These are phyloP conservation scores for Metschnikowia drakensbergensis DNA, from an alignment of 805 yeast genomes.

Conservation along the genomic window DNA sequence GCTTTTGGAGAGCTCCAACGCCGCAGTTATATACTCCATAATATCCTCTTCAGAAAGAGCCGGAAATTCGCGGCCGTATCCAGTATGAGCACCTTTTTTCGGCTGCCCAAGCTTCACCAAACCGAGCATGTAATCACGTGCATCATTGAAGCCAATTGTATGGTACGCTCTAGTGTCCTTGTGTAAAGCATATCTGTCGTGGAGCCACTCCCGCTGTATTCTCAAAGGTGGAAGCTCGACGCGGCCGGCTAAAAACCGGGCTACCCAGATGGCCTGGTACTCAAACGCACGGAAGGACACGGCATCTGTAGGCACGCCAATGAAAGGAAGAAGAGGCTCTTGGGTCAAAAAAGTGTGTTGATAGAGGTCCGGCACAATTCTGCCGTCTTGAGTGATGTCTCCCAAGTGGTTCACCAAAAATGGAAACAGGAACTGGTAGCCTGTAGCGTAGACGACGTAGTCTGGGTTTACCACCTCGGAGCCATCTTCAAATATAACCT, in stretches of 20 bases:
- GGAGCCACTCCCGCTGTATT: constrained; percentile 46
- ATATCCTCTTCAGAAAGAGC: constrained; percentile 10
- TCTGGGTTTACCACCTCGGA: constrained; percentile 46
- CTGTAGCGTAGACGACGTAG: constrained; percentile 65
- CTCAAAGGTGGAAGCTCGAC: constrained; percentile 45
- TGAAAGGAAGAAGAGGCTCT: constrained; percentile 63
- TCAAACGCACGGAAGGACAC: constrained; percentile 60
- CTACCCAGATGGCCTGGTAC: constrained; percentile 61
- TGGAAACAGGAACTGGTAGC: constrained; percentile 66
- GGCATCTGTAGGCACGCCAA: constrained; percentile 59
- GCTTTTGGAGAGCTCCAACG: constrained; percentile 1
- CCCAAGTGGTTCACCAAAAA: constrained; percentile 47
- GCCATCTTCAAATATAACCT: constrained; percentile 49
- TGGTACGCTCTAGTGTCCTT: constrained; percentile 46
- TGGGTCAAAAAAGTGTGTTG: constrained; percentile 53
- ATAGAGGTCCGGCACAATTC: constrained; percentile 46
- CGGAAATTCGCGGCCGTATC: constrained; percentile 15
- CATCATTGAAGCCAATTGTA: constrained; percentile 32
- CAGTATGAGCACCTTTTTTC: neutral
- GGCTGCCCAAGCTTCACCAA: constrained; percentile 21
- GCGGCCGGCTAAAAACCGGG: constrained; percentile 58
- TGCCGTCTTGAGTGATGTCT: constrained; percentile 34
- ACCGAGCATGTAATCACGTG: constrained; percentile 22
- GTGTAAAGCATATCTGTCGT: constrained; percentile 32
- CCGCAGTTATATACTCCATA: constrained; percentile 9